Evolutionary conservation across 2,329 filamentous ascomycete genomes (phyloP), one percentile per base, ranked within the genome.

Genomic region (Penicillium sp.): DNA sequence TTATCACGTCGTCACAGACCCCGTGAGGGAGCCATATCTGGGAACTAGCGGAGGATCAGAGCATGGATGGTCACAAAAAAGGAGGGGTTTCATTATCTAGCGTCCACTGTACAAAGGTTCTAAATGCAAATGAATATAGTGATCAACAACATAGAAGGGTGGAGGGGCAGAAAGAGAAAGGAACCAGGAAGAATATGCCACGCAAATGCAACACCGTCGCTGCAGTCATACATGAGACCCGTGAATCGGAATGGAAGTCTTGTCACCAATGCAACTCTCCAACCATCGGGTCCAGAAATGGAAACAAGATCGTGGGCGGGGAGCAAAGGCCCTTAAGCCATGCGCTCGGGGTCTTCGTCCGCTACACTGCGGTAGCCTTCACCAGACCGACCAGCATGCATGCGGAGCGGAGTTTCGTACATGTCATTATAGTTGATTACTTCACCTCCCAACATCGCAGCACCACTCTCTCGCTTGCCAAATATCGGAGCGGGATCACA

Each of bases 401-500:
- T 90, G 61, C 87, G 81, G 4, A 82, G 77, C 6, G 93, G 93
- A 21, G 88, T 85, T 74, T 98, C 93, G 75, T 96, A 99, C 82
- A 98, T 86, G 55, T 84, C 85, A 21, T 90, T 90, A 74, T 97
- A 99, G 76, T 97, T 91, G 47, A 99, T 85, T 39, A 83, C 79
- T 67, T 90, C 83, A 2, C 95, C 93, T 14, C 87, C 90, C 8
- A 99, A 77, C 72, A 92, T 78, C 0, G 90, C 92, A 44, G 82
- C 82, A 13, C 93, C 93, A 50, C 85, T 88, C 67, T 90, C 86
- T 56, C 89, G 84, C 66, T 82, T 85, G 11, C 89, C 87, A 71
- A 96, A 93, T 19, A 96, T 74, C 0, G 93, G 90, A 2, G 90
- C 88, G 1, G 90, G 87, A 71, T 98, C 95, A 68, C 90, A 93